Conservation (phyloP, 495 filamentous ascomycete genomes). For the Tetracladium setigerum region DNA sequence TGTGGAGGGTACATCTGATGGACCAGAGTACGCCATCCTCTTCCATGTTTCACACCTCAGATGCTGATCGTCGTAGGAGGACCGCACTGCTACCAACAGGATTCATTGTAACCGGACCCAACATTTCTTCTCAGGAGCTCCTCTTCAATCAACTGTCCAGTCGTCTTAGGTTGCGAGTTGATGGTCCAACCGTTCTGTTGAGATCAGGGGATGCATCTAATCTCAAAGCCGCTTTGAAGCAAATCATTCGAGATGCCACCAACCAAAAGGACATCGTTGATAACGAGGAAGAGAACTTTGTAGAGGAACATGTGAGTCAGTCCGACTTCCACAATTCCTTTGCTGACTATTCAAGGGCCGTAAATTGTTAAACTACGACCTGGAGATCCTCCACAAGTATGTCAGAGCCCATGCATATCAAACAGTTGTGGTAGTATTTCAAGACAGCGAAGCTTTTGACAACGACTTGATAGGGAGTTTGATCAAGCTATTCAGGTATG, state of each 20-base stretch:
- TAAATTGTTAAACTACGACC: conserved; percentile 82
- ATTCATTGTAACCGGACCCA: conserved; percentile 80
- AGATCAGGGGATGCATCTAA: conserved; percentile 74
- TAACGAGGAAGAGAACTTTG: conserved; percentile 24
- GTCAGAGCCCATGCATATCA: conserved; percentile 46
- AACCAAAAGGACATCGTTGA: conserved; percentile 41
- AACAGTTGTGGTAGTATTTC: conserved; percentile 68
- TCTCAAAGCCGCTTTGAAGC: conserved; percentile 75
- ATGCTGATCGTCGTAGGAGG: neutral
- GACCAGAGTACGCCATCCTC: conserved; percentile 4
- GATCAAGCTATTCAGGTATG: conserved; percentile 68
- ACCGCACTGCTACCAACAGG: conserved; percentile 53
- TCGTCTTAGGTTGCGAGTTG: conserved; percentile 37
- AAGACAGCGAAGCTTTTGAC: conserved; percentile 93
- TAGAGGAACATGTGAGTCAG: conserved; percentile 44
- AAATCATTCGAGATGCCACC: conserved; percentile 69
- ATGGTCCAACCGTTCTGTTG: conserved; percentile 56
- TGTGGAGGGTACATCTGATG: conserved; percentile 34
- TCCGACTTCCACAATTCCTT: neutral
- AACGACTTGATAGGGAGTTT: conserved; percentile 68
- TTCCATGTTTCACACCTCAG: neutral
- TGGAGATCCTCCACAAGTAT: conserved; percentile 66
- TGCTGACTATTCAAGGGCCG: conserved; percentile 39
- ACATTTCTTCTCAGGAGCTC: conserved; percentile 67
- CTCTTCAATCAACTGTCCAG: conserved; percentile 63